A percentile compares a stretch with the other conserved stretches of the same genome.
Evolutionary conservation across 2,329 filamentous ascomycete genomes (phyloP).

Genomic region (Didymella pomorum): DNA sequence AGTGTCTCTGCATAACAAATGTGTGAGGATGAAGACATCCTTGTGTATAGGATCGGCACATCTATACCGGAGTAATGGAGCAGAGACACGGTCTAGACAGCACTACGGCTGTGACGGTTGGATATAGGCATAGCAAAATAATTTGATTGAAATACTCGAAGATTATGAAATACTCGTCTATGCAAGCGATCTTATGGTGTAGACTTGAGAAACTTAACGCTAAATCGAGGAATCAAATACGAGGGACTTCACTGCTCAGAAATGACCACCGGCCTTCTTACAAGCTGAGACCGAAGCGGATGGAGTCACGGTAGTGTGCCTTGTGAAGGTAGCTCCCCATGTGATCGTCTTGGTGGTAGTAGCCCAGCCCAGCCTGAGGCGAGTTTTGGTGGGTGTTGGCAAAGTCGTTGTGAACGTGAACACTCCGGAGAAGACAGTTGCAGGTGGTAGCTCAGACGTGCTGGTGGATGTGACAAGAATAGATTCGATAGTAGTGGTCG

Average conservation of each 20-base stretch:
- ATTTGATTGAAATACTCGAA: neutral
- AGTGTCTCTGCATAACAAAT: neutral
- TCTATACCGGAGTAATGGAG: neutral
- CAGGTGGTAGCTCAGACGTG: slow-evolving; percentile 45
- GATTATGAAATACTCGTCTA: slow-evolving; percentile 3
- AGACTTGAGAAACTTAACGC: neutral
- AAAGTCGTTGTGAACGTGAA: slow-evolving; percentile 46
- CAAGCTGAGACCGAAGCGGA: slow-evolving; percentile 46
- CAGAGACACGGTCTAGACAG: neutral
- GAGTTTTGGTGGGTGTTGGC: slow-evolving; percentile 45
- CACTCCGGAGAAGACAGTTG: slow-evolving; percentile 48
- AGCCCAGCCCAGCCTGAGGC: slow-evolving; percentile 37
- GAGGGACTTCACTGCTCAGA: slow-evolving; percentile 10
- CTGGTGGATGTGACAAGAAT: slow-evolving; percentile 34
- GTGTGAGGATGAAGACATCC: neutral
- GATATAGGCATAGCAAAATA: neutral
- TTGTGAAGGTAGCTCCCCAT: slow-evolving; percentile 46
- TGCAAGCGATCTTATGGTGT: slow-evolving; percentile 2
- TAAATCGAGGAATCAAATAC: neutral
- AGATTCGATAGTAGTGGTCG: slow-evolving; percentile 42
- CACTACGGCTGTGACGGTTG: neutral
- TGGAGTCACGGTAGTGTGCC: slow-evolving; percentile 48
- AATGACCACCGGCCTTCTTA: slow-evolving; percentile 46
- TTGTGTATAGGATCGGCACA: slow-evolving; percentile 2
- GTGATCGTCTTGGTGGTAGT: slow-evolving; percentile 47